Evolutionary conservation across 2,329 filamentous ascomycete genomes (phyloP).

Genomic region (Microcyclosporella mali): DNA sequence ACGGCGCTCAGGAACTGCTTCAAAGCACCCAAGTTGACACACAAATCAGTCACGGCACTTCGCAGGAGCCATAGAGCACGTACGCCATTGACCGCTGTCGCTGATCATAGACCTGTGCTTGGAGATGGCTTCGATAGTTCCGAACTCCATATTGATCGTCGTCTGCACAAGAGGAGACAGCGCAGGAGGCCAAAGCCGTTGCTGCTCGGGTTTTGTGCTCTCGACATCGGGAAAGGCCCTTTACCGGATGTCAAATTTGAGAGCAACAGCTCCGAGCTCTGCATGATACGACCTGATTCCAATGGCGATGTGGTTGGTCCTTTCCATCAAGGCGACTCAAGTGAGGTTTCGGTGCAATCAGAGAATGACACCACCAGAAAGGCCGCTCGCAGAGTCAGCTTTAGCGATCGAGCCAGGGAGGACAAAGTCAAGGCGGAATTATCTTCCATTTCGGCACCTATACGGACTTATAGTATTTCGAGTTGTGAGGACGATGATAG

Average conservation of each 20-base stretch:
- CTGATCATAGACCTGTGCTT: not conserved
- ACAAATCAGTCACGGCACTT: slow-evolving; percentile 15
- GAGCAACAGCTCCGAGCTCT: slow-evolving; percentile 8
- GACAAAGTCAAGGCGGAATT: slow-evolving; percentile 19
- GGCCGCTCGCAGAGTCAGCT: slow-evolving; percentile 12
- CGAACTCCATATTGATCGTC: slow-evolving; percentile 12
- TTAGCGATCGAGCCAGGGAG: slow-evolving; percentile 15
- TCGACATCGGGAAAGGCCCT: slow-evolving; percentile 20
- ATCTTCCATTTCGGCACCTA: slow-evolving; percentile 24
- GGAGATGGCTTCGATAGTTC: slow-evolving; percentile 22
- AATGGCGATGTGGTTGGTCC: no score
- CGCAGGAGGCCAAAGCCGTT: slow-evolving; percentile 5
- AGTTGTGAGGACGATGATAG: slow-evolving; percentile 14
- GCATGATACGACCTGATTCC: no score
- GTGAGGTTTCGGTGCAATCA: not conserved
- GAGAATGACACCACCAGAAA: not conserved
- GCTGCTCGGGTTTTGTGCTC: slow-evolving; percentile 9
- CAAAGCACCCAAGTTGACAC: slow-evolving; percentile 13
- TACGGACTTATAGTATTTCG: slow-evolving; percentile 17
- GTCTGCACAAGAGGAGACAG: not conserved
- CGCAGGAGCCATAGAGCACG: slow-evolving; percentile 11
- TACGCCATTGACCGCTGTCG: slow-evolving; percentile 4
- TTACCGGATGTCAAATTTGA: slow-evolving; percentile 24
- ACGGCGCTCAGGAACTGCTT: slow-evolving; percentile 20
- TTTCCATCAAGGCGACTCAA: no score